phyloP scores from a whole-genome alignment of 441 rosid species.

The Daphne laureola region DNA sequence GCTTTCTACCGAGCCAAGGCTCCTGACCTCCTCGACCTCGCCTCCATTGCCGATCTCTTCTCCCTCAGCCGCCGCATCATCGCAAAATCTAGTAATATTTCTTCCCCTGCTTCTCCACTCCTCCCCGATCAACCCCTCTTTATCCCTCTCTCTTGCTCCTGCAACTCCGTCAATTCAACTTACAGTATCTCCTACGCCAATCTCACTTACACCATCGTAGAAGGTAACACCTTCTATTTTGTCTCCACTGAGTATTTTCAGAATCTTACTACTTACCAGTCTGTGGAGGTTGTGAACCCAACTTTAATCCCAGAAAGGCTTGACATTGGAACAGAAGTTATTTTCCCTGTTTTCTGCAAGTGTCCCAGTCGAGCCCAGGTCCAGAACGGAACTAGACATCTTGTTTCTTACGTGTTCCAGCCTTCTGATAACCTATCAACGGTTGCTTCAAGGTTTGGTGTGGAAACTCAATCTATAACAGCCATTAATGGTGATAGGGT shows the following conservation, averaged over 20 bases:
- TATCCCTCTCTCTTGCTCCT: constrained; percentile 51
- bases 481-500: constrained; percentile 33
- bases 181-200: constrained; percentile 37
- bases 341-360: constrained; percentile 57
- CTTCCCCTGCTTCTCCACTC: constrained; percentile 40
- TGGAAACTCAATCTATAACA: constrained; percentile 24
- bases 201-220: constrained; percentile 29
- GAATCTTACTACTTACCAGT: constrained; percentile 58
- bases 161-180: constrained; percentile 24
- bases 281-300: constrained; percentile 54
- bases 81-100: constrained; percentile 54
- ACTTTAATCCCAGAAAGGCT: constrained; percentile 33
- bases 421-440: constrained; percentile 43
- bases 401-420: constrained; percentile 56
- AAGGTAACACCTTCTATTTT: constrained; percentile 30
- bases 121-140: constrained; percentile 36
- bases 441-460: constrained; percentile 46
- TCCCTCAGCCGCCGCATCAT: constrained; percentile 48
- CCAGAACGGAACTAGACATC: constrained; percentile 21
- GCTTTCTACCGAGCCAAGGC: constrained; percentile 38
- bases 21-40: constrained; percentile 42
- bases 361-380: constrained; percentile 38
- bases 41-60: constrained; percentile 57
- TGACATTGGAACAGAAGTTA: constrained; percentile 23
- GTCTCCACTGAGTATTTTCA: constrained; percentile 29